A percentile compares a stretch with the other conserved stretches of the same genome.
phyloP scores from a whole-genome alignment of 805 yeast genomes.

The Sugiyamaella floridensis region DNA sequence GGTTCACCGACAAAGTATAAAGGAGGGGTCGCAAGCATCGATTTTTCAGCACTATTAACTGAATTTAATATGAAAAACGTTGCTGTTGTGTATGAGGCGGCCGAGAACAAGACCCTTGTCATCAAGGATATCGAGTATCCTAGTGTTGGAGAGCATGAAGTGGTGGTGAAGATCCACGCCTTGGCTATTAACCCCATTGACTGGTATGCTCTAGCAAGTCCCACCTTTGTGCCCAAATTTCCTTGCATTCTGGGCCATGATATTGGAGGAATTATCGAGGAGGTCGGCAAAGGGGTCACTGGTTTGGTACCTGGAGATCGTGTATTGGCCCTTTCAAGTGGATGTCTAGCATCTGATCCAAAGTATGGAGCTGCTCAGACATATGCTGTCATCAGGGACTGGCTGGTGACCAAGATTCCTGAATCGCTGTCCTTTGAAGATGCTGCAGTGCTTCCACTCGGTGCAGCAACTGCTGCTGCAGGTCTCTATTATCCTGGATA shows the following conservation, averaged over 20 bases:
- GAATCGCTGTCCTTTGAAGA: constrained; percentile 1
- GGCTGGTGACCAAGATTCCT: constrained; percentile 26
- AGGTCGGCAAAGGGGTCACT: constrained; percentile 41
- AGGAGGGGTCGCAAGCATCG: too few species aligned
- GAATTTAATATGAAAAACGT: neutral
- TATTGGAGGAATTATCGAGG: constrained; percentile 48
- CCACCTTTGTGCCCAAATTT: neutral
- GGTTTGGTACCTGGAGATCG: constrained; percentile 45
- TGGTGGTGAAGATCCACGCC: constrained; percentile 1
- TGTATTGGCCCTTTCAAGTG: constrained; percentile 48
- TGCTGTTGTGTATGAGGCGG: neutral
- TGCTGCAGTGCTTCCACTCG: constrained; percentile 15
- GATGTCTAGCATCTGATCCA: constrained; percentile 37
- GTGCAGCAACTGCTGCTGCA: constrained; percentile 25
- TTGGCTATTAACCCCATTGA: constrained; percentile 6
- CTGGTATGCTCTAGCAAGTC: neutral
- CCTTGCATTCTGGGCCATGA: constrained; percentile 44
- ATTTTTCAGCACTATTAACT: too few species aligned
- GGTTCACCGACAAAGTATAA: too few species aligned
- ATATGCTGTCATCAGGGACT: constrained; percentile 38
- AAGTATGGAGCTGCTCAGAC: constrained; percentile 53
- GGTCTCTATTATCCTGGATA: constrained; percentile 44
- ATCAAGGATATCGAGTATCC: constrained; percentile 1
- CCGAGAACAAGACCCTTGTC: neutral
- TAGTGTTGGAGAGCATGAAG: neutral